Base-by-base conservation (phyloP, 2,329 filamentous ascomycete species). In the Diplocarpon mali region DNA sequence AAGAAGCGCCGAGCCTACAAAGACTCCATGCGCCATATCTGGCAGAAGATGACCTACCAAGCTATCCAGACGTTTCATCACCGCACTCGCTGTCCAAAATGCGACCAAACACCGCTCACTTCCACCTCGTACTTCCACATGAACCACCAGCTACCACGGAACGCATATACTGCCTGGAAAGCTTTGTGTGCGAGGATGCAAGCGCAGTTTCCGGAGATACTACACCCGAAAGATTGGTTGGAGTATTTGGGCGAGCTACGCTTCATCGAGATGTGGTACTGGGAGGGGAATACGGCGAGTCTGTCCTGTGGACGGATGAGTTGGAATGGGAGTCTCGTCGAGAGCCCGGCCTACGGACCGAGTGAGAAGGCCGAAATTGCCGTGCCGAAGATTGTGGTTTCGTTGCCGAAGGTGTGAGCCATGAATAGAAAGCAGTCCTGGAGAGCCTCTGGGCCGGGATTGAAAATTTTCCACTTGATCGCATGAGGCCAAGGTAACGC, bases 181-280 rank as follows among this genome's bases (percentile, higher is more conserved):
- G 15, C 24, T n/a, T 28, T 43, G 6, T 31, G 16, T 24, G 35
- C 15, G 34, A 37, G 9, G 12, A 38, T 38, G 34, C 13, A 7
- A 27, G 14, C 29, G 12, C 40, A 43, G 13, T n/a, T 24, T 31
- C 40, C 40, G 15, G 40, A 37, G 34, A 17, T 37, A 17, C 16
- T 43, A 34, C 15, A 30, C 7, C n/a, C 15, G 34, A 15, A 24
- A 28, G 24, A 43, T 12, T 43, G 40, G 40, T 13, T 29, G 4
- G 40, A 35, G 31, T 42, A 15, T 14, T 5, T 42, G 12, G 40
- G 40, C 11, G 31, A 42, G 32, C 27, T 42, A 31, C 35, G 27
- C 17, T 31, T 36, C 15, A 42, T 42, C 24, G 40, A 35, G 31
- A 29, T 28, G 40, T 42, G 40, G 40, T 42, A 42, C 16, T 35